Evolutionary conservation across 2,329 filamentous ascomycete species (phyloP), one percentile per base, ranked within the genome.

Genomic region (Colletotrichum sp.): DNA sequence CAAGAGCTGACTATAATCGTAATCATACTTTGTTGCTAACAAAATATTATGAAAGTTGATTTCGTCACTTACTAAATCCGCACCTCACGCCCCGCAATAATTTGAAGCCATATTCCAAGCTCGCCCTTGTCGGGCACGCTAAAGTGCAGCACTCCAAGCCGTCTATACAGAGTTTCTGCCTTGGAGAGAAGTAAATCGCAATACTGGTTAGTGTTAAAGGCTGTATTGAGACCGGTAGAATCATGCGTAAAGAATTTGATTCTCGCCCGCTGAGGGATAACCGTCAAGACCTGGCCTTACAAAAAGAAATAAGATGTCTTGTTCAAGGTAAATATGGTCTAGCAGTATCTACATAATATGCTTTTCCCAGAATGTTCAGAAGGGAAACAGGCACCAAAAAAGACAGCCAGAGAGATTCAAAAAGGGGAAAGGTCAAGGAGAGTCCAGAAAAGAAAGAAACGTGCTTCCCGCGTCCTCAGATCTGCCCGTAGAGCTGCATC

Each of bases 341-440:
- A 44, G 39, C 39, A 44, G 39, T 44, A n/a, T 44, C 9, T 44
- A 44, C 18, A 44, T 3, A 44, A 12, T 44, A 44, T 44, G 39
- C 39, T 44, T 12, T 44, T 44, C 39, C 39, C 18, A 44, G 9
- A 12, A 44, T n/a, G 5, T 44, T 44, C 1, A 0, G 39, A 44
- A 44, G 39, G 6, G 39, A 44, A 44, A 10, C 1, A n/a, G 39
- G 18, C 18, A 44, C 39, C 39, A 44, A 3, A 44, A 44, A 10
- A 1, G 39, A 44, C 0, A n/a, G 18, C 2, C 39, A n/a, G 39
- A 10, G 39, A n/a, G 39, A n/a, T 44, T 6, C 18, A 0, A n/a
- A 44, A 44, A 44, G 18, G 39, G 18, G 9, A n/a, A 10, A 44
- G 18, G 9, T 44, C 18, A n/a, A 44, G 39, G 39, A n/a, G 39